Base-by-base conservation (phyloP, 164 flowering plant genomes). In the Vitis cinerea region DNA sequence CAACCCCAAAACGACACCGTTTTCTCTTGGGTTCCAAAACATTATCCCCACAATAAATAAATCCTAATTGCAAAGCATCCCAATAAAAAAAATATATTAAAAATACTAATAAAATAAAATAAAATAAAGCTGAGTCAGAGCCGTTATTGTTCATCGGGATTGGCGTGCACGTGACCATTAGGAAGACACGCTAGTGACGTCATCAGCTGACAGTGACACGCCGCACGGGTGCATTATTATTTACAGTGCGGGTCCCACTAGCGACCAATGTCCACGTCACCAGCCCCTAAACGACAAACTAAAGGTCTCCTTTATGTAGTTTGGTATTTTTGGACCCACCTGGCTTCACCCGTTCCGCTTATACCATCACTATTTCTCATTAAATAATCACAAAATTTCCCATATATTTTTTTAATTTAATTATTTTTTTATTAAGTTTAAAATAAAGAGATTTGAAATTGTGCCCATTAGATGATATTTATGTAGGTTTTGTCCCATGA, bases 221-320 rank as follows among this genome's bases (percentile, higher is more conserved):
- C 69, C 77, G 49, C 81, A 78, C 73, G 78, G 17, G 71, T 57
- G 70, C 66, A 53, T 53, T 60, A 65, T 68, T 72, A 17, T 61
- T 23, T 62, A 16, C 9, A 17, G 10, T 19, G 66, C 1, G 63
- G 79, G 75, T n/a, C 66, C 74, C 61, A 51, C 29, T 3, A 12
- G 9, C 8, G 29, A 9, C 17, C 29, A 10, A 13, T 10, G 9
- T 49, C 69, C 77, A 64, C 75, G 70, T 74, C 81, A 71, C 30
- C 69, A 10, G 59, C 72, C 57, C 68, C 70, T 59, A 62, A 55
- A 73, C 72, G 71, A 70, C 58, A 75, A 77, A 77, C 66, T 51
- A 62, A 63, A 66, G 67, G 71, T 75, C 77, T 64, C 27, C 14
- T 2, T 59, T 59, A 4, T 17, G 1, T 10, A 14, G 27, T 13